Percentiles rank a stretch among this genome's conserved stretches.
Evolutionary conservation across 305 asterid species (phyloP).

Genomic region (Solanum hybrid): DNA sequence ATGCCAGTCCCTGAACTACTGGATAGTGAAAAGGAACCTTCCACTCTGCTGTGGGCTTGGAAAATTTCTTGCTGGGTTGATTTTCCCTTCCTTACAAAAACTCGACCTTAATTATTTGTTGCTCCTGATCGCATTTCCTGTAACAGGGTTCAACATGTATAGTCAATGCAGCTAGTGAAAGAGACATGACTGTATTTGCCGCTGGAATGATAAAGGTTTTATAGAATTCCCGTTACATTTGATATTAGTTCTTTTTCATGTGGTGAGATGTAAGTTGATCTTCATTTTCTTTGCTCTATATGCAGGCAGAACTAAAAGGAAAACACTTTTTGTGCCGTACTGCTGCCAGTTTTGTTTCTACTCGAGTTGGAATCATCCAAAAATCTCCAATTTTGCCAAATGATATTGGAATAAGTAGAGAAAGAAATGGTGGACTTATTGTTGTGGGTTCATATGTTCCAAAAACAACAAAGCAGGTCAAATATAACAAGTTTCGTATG

Average conservation of each 20-base stretch:
- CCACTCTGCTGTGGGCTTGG: not conserved
- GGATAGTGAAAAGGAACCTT: not conserved
- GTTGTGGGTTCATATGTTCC: constrained; percentile 97
- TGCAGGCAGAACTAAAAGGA: constrained; percentile 87
- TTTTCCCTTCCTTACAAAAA: not conserved
- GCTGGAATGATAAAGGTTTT: constrained; percentile 93
- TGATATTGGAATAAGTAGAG: constrained; percentile 49
- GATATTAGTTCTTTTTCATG: not conserved
- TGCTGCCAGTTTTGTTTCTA: constrained; percentile 97
- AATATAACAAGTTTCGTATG: not conserved
- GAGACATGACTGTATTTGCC: constrained; percentile 92
- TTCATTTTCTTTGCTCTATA: constrained; percentile 18
- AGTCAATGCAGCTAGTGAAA: constrained; percentile 93
- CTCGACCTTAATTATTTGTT: not conserved
- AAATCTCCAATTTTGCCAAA: constrained; percentile 67
- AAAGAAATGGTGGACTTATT: constrained; percentile 72
- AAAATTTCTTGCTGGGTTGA: not conserved
- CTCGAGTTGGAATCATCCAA: constrained; percentile 77
- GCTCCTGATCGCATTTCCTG: not conserved
- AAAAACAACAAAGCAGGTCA: constrained; percentile 91
- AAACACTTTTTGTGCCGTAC: constrained; percentile 89
- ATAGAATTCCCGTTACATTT: not conserved
- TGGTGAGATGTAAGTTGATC: constrained; percentile 7
- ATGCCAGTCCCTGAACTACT: not conserved
- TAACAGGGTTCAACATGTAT: constrained; percentile 87